Percentiles rank a stretch among this genome's conserved stretches.
These are phyloP conservation scores for Candida boidinii DNA, from an alignment of 805 yeast genomes.

Conservation along the genomic window DNA sequence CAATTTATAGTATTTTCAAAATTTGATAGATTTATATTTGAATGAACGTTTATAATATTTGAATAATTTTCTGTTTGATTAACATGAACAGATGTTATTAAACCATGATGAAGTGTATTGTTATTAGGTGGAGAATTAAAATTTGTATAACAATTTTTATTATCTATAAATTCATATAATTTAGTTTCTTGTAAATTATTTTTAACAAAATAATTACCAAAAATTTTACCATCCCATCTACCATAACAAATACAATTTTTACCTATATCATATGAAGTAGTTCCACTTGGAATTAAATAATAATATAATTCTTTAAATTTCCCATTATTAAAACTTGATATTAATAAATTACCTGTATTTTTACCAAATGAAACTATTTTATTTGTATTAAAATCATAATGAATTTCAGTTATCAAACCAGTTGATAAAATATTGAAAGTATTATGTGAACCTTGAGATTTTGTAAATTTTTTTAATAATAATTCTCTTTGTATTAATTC, in stretches of 20 bases:
- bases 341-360: slow-evolving; percentile 16
- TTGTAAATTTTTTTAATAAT: slow-evolving; percentile 30
- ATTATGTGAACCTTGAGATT: slow-evolving; percentile 18
- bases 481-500: slow-evolving; percentile 36
- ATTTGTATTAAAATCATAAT: slow-evolving; percentile 18
- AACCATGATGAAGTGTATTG: slow-evolving; percentile 12
- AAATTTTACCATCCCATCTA: slow-evolving; percentile 25
- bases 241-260: slow-evolving; percentile 21
- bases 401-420: slow-evolving; percentile 14
- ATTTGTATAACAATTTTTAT: too few relatives aligned
- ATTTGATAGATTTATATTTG: too few relatives aligned
- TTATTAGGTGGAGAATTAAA: too few relatives aligned
- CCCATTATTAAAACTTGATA: slow-evolving; percentile 17
- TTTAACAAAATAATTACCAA: slow-evolving; percentile 7
- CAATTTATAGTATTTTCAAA: too few relatives aligned
- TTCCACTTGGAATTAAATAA: slow-evolving; percentile 20
- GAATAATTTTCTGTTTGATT: slow-evolving; percentile 9
- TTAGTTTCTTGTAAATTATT: slow-evolving; percentile 2
- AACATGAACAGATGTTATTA: slow-evolving; percentile 16
- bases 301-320: slow-evolving; percentile 10
- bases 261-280: slow-evolving; percentile 21
- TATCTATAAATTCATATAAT: not conserved
- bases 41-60: too few relatives aligned
- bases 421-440: slow-evolving; percentile 13
- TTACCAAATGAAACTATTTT: slow-evolving; percentile 16